Base-by-base conservation (phyloP, 306 rosid species). In the Ceratonia siliqua region DNA sequence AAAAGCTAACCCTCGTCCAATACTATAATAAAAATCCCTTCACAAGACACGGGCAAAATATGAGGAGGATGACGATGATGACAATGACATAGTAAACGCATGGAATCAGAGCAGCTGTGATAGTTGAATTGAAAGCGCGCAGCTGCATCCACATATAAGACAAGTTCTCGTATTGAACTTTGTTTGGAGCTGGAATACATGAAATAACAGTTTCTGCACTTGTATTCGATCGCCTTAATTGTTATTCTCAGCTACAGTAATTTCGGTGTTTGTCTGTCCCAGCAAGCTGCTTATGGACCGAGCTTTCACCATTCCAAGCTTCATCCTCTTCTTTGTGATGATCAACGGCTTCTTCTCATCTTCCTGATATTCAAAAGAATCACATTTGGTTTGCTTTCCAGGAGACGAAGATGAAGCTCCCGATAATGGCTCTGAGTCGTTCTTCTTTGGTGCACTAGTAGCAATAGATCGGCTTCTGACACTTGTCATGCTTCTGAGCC, bases 271-370 rank as follows among this genome's bases (percentile, higher is more conserved):
- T 0, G 88, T 74, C 72, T 86, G 96, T 12, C 96, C 96, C 39
- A 92, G 78, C 80, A 92, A 88, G 88, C 97, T 92, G 50, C 89
- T 92, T 21, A 92, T 84, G 13, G 97, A 92, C 21, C 97, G 79
- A 0, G 97, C 97, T 80, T 92, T 92, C 46, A 92, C 97, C 76
- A 83, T 71, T 62, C 97, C 96, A 15, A 87, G 92, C 78, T 87
- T 85, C 88, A 79, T 79, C 62, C 63, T 85, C 72, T 78, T 78
- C 76, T 78, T 85, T 0, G 82, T 68, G n/a, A 9, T 59, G 1
- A 68, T 0, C 33, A 38, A 0, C 12, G 83, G 83, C 52, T 82
- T 82, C 74, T 73, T 74, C 41, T 68, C 77, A 24, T 68, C 72
- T 2, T 18, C 36, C 11, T 45, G n/a, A n/a, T n/a, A 38, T 27